Conservation (phyloP, 805 yeast species). For the Nakazawaea laoshanensis region DNA sequence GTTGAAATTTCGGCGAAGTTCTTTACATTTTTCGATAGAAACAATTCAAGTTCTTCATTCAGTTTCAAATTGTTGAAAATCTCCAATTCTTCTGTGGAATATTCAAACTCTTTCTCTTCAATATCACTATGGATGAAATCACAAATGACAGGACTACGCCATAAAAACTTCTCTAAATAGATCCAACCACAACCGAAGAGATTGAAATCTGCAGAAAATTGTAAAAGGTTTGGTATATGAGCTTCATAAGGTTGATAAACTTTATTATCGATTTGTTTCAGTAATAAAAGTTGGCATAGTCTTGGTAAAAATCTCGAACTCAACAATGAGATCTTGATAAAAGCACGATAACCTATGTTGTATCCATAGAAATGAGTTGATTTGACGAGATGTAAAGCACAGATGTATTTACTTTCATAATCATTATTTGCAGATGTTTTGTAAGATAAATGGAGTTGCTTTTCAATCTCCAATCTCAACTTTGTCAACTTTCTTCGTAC, state of each 20-base stretch:
- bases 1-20: conserved; percentile 6
- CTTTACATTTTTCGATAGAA: conserved; percentile 17
- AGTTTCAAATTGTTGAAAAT: conserved; percentile 17
- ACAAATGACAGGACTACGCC: conserved; percentile 46
- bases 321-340: conserved; percentile 59
- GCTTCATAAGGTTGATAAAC: conserved; percentile 57
- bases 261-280: conserved; percentile 25
- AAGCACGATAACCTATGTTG: conserved; percentile 52
- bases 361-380: conserved; percentile 85
- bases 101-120: conserved; percentile 12
- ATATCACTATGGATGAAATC: conserved; percentile 11
- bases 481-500: conserved; percentile 24
- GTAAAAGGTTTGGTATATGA: conserved; percentile 70
- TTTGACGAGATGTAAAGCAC: conserved; percentile 55
- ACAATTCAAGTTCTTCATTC: conserved; percentile 23
- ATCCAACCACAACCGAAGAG: conserved; percentile 82
- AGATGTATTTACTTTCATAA: conserved; percentile 32
- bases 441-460: conserved; percentile 29
- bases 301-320: conserved; percentile 54
- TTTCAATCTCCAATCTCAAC: conserved; percentile 37
- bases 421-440: conserved; percentile 12
- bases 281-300: conserved; percentile 39
- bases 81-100: conserved; percentile 13
- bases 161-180: conserved; percentile 33
- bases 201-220: conserved; percentile 78